These are phyloP conservation scores for Dactylellina haptotyla DNA, from an alignment of 2,329 filamentous ascomycete species.

Conservation along the genomic window DNA sequence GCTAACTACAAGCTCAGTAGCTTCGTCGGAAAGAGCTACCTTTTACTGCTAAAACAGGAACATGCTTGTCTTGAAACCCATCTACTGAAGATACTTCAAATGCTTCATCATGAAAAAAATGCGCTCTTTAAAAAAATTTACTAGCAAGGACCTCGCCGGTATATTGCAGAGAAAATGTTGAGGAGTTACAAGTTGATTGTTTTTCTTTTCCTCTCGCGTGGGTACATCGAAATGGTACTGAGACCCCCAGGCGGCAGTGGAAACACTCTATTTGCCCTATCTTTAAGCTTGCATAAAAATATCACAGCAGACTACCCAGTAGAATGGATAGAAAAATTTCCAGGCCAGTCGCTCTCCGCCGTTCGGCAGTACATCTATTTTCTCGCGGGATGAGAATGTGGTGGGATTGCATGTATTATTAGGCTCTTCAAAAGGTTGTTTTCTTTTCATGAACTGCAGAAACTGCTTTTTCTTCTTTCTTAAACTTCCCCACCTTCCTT, in stretches of 20 bases:
- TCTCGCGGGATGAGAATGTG: slow-evolving; percentile 44
- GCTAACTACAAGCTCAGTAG: slow-evolving; percentile 51
- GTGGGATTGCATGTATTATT: slow-evolving; percentile 48
- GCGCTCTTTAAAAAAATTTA: slow-evolving; percentile 29
- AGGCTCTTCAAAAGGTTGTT: slow-evolving; percentile 51
- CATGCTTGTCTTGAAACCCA: slow-evolving; percentile 36
- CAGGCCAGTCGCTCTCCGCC: slow-evolving; percentile 37
- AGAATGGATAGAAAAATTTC: slow-evolving; percentile 42
- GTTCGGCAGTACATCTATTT: slow-evolving; percentile 46
- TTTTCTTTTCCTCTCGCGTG: slow-evolving; percentile 47
- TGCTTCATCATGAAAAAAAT: slow-evolving; percentile 48
- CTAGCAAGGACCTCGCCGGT: slow-evolving; percentile 47
- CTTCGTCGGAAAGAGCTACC: slow-evolving; percentile 54
- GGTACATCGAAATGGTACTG: slow-evolving; percentile 27
- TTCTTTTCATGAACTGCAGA: slow-evolving; percentile 40
- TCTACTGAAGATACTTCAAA: slow-evolving; percentile 32
- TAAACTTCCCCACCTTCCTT: slow-evolving; percentile 49
- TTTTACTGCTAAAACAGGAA: slow-evolving; percentile 53
- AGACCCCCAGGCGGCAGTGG: slow-evolving; percentile 47
- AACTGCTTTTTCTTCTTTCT: slow-evolving; percentile 12
- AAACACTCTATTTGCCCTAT: slow-evolving; percentile 54
- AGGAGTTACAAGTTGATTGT: slow-evolving; percentile 49
- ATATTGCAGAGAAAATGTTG: slow-evolving; percentile 50
- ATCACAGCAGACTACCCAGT: slow-evolving; percentile 42
- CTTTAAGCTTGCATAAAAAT: slow-evolving; percentile 51